phyloP scores from a whole-genome alignment of 257 asterid genomes.

The Scutellaria barbata region DNA sequence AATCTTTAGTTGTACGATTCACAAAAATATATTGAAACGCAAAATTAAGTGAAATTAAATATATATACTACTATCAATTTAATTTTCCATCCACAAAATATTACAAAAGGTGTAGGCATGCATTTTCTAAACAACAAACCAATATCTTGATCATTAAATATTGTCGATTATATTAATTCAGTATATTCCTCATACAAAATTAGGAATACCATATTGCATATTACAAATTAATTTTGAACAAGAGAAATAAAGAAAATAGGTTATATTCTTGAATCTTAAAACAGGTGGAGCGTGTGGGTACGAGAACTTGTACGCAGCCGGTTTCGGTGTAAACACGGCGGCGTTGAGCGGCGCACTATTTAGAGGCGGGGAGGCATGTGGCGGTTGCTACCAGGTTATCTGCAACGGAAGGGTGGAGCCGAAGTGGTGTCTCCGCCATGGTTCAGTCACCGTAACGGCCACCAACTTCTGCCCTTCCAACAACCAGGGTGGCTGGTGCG shows the following conservation, averaged over 20 bases:
- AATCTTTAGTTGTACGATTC: too few relatives aligned
- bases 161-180: too few relatives aligned
- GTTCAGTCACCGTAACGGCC: slow-evolving; percentile 60
- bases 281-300: slow-evolving; percentile 81
- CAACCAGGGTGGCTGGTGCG: slow-evolving; percentile 78
- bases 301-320: slow-evolving; percentile 56
- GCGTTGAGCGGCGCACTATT: slow-evolving; percentile 66
- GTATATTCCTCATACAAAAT: background rate
- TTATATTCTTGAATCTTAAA: background rate
- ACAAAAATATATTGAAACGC: too few relatives aligned
- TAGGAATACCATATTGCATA: background rate
- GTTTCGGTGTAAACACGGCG: slow-evolving; percentile 64
- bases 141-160: too few relatives aligned
- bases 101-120: too few relatives aligned
- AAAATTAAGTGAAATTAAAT: too few relatives aligned
- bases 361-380: slow-evolving; percentile 67
- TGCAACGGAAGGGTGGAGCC: slow-evolving; percentile 53
- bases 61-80: too few relatives aligned
- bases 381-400: slow-evolving; percentile 59
- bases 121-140: too few relatives aligned
- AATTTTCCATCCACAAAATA: too few relatives aligned
- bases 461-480: slow-evolving; percentile 80
- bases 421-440: slow-evolving; percentile 61
- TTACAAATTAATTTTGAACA: background rate
- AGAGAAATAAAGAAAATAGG: too few relatives aligned